Evolutionary conservation across 176 grass and related monocot species (phyloP), one percentile per base, ranked within the genome.

Genomic region (Eragrostis nindensis): DNA sequence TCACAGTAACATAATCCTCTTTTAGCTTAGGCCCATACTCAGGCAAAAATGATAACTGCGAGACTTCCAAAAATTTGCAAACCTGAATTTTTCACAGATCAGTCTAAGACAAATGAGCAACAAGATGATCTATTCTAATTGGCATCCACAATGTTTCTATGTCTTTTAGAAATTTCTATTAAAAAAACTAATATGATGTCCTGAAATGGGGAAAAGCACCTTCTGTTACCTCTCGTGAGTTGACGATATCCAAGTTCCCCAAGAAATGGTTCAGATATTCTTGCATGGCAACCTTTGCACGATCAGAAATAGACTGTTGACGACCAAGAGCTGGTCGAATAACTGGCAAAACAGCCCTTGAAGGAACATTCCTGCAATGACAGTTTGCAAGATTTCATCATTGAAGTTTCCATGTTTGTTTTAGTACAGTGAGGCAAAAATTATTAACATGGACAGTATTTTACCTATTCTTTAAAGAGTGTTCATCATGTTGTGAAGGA

Each of bases 21-120:
- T 94, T 94, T 73, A 94, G 84, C 77, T 94, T 94, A 36, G 86
- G 86, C 77, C 92, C 92, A 75, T 94, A 94, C 73, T 94, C 89
- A 18, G 76, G 83, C 42, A 86, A 84, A 81, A 91, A 94, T 42
- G 92, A 94, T 59, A 94, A 46, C 45, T 79, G 69, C 25, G 92
- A 94, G 75, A 91, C 86, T 85, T 91, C 92, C 92, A 94, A 85
- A 74, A 94, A 91, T 63, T 91, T 80, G 72, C 92, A 88, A 43
- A 89, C 86, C 86, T 91, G 83, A 66, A 86, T 50, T 76, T 75
- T 70, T 63, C 43, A 48, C 36, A 70, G 18, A 81, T 75, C 62
- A 43, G 22, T 29, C 5, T 67, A 66, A 75, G 80, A 77, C 8
- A 81, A 41, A 81, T 40, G 62, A 64, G 46, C 7, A 89, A 76